Evolutionary conservation across 208 protist species (phyloP).

Genomic region (Trichomonas vaginalis): DNA sequence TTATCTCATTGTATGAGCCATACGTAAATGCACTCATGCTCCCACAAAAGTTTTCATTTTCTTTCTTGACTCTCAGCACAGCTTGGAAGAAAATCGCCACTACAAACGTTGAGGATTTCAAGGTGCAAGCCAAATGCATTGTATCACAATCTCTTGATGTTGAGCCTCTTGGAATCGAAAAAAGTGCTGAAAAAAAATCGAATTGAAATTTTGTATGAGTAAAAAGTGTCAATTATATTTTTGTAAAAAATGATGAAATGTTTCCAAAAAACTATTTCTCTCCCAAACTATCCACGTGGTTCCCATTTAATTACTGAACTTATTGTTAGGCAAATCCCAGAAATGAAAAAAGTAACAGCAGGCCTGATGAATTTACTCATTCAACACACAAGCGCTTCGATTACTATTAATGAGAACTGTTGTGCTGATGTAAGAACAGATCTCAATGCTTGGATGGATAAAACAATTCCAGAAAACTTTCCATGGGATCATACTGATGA

Average conservation of each 20-base stretch:
- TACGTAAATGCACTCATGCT: background rate
- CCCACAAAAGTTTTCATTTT: background rate
- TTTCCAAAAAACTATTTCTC: background rate
- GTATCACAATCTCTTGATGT: background rate
- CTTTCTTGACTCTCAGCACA: background rate
- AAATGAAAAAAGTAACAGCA: background rate
- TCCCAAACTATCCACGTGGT: background rate
- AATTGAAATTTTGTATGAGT: background rate
- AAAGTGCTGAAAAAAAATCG: too few species aligned
- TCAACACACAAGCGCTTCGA: background rate
- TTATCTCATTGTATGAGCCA: background rate
- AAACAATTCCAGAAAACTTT: background rate
- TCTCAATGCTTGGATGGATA: background rate
- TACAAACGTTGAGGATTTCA: background rate
- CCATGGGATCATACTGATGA: background rate
- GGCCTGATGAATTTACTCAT: background rate
- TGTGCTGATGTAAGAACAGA: background rate
- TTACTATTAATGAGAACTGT: background rate
- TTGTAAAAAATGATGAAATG: background rate
- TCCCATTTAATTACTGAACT: background rate
- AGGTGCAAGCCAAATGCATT: background rate
- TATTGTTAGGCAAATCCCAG: background rate
- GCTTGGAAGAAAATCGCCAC: background rate
- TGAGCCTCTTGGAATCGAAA: background rate
- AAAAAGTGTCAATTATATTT: background rate